Percentiles rank a stretch among this genome's conserved stretches.
phyloP scores from a whole-genome alignment of 768 basidiomycete species.

The Tephrocybe rancida region DNA sequence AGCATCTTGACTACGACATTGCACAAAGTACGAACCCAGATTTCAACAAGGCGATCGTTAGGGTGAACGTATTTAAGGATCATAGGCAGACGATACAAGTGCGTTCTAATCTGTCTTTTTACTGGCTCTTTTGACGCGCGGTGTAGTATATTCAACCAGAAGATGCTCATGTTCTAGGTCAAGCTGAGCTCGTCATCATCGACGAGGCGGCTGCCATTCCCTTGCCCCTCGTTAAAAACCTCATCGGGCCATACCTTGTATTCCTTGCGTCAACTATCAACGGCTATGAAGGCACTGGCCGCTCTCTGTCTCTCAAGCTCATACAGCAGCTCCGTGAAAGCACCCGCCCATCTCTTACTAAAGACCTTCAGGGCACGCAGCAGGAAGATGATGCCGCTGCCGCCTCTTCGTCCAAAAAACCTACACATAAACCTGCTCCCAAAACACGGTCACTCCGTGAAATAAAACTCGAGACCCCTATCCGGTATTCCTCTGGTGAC shows the following conservation, averaged over 20 bases:
- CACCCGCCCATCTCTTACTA: conserved; percentile 76
- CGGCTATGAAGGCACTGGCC: conserved; percentile 99
- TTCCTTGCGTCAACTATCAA: conserved; percentile 99
- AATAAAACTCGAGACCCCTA: conserved; percentile 93
- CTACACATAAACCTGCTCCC: conserved; percentile 52
- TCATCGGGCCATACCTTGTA: conserved; percentile 95
- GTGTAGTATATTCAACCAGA: conserved; percentile 94
- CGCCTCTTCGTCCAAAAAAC: conserved; percentile 51
- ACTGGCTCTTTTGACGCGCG: not conserved
- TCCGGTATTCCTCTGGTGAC: conserved; percentile 88
- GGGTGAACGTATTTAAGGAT: conserved; percentile 91
- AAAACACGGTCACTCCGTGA: conserved; percentile 84
- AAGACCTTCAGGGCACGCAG: conserved; percentile 48
- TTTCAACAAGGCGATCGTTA: conserved; percentile 92
- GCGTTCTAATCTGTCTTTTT: conserved; percentile 19
- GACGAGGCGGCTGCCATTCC: conserved; percentile 99
- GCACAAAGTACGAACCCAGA: conserved; percentile 94
- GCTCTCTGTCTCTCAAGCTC: conserved; percentile 95
- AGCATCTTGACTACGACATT: conserved; percentile 97
- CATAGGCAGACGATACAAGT: conserved; percentile 98
- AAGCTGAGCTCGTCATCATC: conserved; percentile 96
- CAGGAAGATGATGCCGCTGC: conserved; percentile 37
- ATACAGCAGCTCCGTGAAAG: conserved; percentile 95
- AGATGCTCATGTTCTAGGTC: conserved; percentile 96
- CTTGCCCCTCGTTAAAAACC: conserved; percentile 90